Evolutionary conservation across 371 early-diverging fungal species (phyloP).

Genomic region (Mortierella sp.): DNA sequence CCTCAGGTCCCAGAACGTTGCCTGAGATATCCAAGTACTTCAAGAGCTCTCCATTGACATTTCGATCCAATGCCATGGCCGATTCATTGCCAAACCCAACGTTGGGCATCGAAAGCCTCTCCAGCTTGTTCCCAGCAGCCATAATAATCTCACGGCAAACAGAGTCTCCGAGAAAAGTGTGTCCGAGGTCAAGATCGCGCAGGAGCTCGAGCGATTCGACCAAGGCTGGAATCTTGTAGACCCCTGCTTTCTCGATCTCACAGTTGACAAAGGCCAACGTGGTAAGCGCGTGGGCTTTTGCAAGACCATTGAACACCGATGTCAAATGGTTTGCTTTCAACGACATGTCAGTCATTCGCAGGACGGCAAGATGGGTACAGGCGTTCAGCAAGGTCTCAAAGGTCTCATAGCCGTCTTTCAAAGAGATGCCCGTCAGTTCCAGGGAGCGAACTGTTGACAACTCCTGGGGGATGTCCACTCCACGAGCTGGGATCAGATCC

Average conservation of each 20-base stretch:
- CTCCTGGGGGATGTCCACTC: constrained; percentile 17
- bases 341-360: constrained; percentile 21
- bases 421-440: constrained; percentile 27
- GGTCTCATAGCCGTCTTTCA: constrained; percentile 35
- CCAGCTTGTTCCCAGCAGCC: constrained; percentile 24
- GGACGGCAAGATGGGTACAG: constrained; percentile 25
- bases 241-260: constrained; percentile 7
- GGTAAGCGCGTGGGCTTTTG: constrained; percentile 6
- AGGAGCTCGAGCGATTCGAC: constrained; percentile 8
- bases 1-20: constrained; percentile 17
- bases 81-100: constrained; percentile 37
- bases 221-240: constrained; percentile 4
- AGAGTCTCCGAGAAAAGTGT: constrained; percentile 24
- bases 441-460: constrained; percentile 32
- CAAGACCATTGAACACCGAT: constrained; percentile 21
- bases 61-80: constrained; percentile 36
- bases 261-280: constrained; percentile 27
- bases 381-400: constrained; percentile 22
- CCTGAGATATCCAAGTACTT: constrained; percentile 28
- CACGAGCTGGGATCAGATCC: constrained; percentile 32
- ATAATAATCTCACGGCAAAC: constrained; percentile 32
- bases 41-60: constrained; percentile 13
- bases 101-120: constrained; percentile 22
- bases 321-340: constrained; percentile 11
- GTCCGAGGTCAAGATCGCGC: constrained; percentile 32